Evolutionary conservation across 1,139 yeast genomes (phyloP).

Genomic region (Diutina mesorugosa): DNA sequence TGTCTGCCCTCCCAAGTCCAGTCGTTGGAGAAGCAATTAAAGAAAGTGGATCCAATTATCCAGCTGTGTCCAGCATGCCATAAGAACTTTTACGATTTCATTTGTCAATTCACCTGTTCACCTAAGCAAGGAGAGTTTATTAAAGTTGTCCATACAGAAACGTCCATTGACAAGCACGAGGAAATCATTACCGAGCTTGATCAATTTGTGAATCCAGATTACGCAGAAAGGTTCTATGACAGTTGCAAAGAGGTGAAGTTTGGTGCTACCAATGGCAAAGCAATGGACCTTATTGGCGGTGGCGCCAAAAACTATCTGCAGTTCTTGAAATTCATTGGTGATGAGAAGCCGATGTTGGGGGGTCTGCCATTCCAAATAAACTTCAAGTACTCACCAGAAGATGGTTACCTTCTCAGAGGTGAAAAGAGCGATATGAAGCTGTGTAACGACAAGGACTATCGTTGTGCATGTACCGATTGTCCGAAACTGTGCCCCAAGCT

Average conservation of each 20-base stretch:
- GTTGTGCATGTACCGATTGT: slow-evolving; percentile 91
- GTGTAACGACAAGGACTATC: slow-evolving; percentile 58
- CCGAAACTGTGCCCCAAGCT: slow-evolving; percentile 64
- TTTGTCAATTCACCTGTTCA: slow-evolving; percentile 86
- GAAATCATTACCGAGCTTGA: slow-evolving; percentile 62
- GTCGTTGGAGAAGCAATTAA: slow-evolving; percentile 35
- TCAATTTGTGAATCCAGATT: slow-evolving; percentile 43
- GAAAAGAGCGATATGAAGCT: slow-evolving; percentile 24
- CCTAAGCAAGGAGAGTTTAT: slow-evolving; percentile 71
- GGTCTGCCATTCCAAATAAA: slow-evolving; percentile 95
- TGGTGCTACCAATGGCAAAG: slow-evolving; percentile 89
- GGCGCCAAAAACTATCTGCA: slow-evolving; percentile 68
- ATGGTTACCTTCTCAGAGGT: slow-evolving; percentile 37
- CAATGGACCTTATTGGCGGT: slow-evolving; percentile 95
- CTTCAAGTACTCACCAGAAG: slow-evolving; percentile 34
- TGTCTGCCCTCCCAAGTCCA: slow-evolving; percentile 25
- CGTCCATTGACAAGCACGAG: slow-evolving; percentile 37
- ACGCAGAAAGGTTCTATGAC: slow-evolving; percentile 58
- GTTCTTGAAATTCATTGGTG: slow-evolving; percentile 82
- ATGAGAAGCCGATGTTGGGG: slow-evolving; percentile 83
- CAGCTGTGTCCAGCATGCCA: slow-evolving; percentile 93
- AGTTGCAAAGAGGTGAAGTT: slow-evolving; percentile 87
- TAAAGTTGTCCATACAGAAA: slow-evolving; percentile 41
- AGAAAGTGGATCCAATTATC: slow-evolving; percentile 66
- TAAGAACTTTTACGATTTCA: slow-evolving; percentile 71